A percentile compares a stretch with the other conserved stretches of the same genome.
phyloP scores from a whole-genome alignment of 805 yeast genomes.

The Saccharomycopsis olivae region DNA sequence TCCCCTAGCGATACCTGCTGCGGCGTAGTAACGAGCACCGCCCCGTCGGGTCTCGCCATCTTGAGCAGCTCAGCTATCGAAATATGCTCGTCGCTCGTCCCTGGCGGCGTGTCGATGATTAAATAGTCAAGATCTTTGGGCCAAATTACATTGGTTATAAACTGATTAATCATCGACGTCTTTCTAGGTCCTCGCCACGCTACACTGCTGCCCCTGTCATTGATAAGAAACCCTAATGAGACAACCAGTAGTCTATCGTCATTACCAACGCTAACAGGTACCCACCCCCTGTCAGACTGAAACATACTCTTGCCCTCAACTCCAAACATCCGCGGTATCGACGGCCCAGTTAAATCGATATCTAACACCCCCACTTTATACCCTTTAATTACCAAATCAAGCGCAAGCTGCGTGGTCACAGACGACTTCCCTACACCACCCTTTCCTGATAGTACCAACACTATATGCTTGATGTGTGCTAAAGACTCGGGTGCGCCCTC shows the following conservation, averaged over 20 bases:
- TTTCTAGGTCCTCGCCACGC: conserved; percentile 99
- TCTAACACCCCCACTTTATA: conserved; percentile 88
- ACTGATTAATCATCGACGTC: conserved; percentile 95
- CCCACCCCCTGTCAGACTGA: conserved; percentile 82
- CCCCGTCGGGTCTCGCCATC: conserved; percentile 72
- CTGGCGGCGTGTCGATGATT: conserved; percentile 95
- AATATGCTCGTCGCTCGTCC: conserved; percentile 96
- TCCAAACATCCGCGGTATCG: conserved; percentile 94
- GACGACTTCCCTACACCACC: conserved; percentile 98
- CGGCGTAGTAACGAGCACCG: conserved; percentile 92
- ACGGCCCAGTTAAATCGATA: conserved; percentile 94
- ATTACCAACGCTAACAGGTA: conserved; percentile 57
- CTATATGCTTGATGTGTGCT: conserved; percentile 56
- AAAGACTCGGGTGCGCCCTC: conserved; percentile 29
- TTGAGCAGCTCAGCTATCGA: conserved; percentile 88
- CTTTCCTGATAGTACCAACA: conserved; percentile 82
- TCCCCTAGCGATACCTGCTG: conserved; percentile 90
- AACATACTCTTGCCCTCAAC: conserved; percentile 69
- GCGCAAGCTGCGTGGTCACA: conserved; percentile 86
- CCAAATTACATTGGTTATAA: conserved; percentile 87
- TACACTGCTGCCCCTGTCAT: conserved; percentile 78
- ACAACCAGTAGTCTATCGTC: conserved; percentile 50
- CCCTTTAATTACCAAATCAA: conserved; percentile 60
- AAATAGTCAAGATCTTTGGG: conserved; percentile 53
- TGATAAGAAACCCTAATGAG: conserved; percentile 81